A percentile compares a stretch with the other conserved stretches of the same genome.
Evolutionary conservation across 768 basidiomycete genomes (phyloP).

Genomic region (Thelephora ganbajun): DNA sequence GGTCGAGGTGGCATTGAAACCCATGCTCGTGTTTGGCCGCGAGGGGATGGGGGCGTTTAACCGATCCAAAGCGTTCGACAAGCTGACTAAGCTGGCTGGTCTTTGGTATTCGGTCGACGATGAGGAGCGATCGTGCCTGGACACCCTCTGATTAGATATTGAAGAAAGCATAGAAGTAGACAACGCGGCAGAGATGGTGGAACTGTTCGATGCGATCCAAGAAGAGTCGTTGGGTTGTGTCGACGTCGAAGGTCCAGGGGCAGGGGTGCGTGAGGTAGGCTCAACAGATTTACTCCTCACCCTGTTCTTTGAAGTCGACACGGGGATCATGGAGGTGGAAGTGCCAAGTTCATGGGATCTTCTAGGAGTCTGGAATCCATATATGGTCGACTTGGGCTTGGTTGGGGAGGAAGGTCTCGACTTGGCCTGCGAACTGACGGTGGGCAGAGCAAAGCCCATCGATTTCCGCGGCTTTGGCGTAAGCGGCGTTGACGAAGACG

Average conservation of each 20-base stretch:
- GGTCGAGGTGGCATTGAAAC: conserved; percentile 28
- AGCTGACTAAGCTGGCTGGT: conserved; percentile 32
- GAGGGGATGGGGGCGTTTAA: conserved; percentile 52
- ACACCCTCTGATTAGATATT: background rate
- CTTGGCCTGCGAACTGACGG: conserved; percentile 10
- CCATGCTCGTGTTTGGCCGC: conserved; percentile 57
- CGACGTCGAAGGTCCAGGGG: background rate
- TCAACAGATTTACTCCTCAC: too few relatives aligned
- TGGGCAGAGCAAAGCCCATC: conserved; percentile 7
- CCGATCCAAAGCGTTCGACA: conserved; percentile 58
- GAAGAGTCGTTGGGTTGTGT: background rate
- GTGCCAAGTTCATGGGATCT: background rate
- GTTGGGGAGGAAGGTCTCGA: conserved; percentile 6
- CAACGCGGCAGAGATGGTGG: background rate
- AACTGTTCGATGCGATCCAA: background rate
- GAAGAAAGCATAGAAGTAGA: conserved; percentile 3
- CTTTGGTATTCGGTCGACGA: conserved; percentile 20
- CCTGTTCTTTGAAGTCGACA: background rate
- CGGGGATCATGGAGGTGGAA: background rate
- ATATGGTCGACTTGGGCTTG: background rate
- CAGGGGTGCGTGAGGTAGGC: background rate
- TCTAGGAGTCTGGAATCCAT: background rate
- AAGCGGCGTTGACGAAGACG: conserved; percentile 1
- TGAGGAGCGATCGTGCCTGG: background rate
- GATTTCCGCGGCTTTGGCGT: conserved; percentile 4